Conservation (phyloP, 1,284 basidiomycete genomes). For the Trametes sp. region DNA sequence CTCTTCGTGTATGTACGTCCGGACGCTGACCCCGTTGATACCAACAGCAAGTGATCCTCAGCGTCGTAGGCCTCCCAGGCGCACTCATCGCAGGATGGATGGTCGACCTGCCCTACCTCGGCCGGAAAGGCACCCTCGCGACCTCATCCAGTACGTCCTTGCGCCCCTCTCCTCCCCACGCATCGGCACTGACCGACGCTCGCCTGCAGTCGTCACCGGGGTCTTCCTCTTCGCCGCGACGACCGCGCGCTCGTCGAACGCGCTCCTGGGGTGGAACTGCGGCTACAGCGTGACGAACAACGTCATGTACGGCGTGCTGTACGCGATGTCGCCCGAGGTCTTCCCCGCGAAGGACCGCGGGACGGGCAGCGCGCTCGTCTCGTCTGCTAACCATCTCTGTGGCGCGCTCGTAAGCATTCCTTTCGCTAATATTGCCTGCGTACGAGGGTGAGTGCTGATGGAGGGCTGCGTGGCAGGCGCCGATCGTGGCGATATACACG, state of each 20-base stretch:
- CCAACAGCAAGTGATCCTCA: constrained; percentile 67
- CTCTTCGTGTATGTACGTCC: too few species aligned
- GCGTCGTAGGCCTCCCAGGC: constrained; percentile 72
- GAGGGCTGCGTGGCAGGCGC: constrained; percentile 50
- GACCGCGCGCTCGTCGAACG: constrained; percentile 65
- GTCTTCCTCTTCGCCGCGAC: constrained; percentile 75
- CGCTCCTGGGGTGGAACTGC: constrained; percentile 78
- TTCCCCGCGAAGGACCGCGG: constrained; percentile 78
- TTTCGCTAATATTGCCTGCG: background rate
- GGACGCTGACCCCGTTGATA: background rate
- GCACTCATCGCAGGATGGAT: constrained; percentile 65
- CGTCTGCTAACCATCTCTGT: constrained; percentile 67
- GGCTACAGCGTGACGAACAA: constrained; percentile 70
- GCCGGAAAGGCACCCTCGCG: constrained; percentile 68
- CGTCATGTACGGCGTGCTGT: constrained; percentile 79
- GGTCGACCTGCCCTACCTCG: constrained; percentile 64
- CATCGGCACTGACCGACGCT: too few species aligned
- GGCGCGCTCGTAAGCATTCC: constrained; percentile 59
- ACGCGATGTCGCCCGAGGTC: constrained; percentile 70
- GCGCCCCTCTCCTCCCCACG: background rate
- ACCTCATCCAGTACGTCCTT: constrained; percentile 56
- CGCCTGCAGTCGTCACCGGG: constrained; percentile 63
- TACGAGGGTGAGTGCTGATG: too few species aligned
- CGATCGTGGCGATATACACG: constrained; percentile 71
- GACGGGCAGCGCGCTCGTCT: constrained; percentile 73